These are phyloP conservation scores for Agaricus subrufescens DNA, from an alignment of 768 basidiomycete genomes.

Conservation along the genomic window DNA sequence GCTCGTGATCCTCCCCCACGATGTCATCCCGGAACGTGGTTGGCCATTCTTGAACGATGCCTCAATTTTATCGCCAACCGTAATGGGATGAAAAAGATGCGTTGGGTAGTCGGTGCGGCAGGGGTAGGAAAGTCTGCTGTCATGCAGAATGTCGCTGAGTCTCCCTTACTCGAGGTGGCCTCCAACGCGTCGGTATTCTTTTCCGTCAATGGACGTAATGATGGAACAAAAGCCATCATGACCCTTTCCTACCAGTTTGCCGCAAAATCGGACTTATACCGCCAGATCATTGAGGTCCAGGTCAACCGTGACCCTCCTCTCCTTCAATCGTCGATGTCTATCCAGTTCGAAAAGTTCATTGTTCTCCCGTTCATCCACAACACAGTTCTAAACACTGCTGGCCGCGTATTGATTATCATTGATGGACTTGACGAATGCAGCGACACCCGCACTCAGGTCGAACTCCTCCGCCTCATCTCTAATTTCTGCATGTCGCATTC, in stretches of 20 bases:
- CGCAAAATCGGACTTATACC: neutral
- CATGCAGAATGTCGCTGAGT: neutral
- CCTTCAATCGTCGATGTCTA: neutral
- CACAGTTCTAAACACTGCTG: neutral
- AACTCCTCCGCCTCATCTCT: too few species aligned
- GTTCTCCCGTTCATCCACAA: neutral
- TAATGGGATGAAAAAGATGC: too few species aligned
- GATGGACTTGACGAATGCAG: neutral
- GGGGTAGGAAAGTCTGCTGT: neutral
- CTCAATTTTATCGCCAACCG: too few species aligned
- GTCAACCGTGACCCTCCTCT: neutral
- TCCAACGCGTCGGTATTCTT: neutral
- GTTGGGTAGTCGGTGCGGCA: too few species aligned
- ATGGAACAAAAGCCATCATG: neutral
- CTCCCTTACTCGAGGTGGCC: too few species aligned
- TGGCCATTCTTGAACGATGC: too few species aligned
- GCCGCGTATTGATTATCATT: neutral
- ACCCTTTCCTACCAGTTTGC: conserved; percentile 10
- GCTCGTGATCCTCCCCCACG: too few species aligned
- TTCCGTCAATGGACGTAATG: neutral
- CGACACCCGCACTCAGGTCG: too few species aligned
- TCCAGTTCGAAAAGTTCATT: neutral
- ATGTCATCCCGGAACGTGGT: too few species aligned
- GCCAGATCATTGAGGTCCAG: too few species aligned
- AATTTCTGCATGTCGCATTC: too few species aligned